These are phyloP conservation scores for Phytophthora fragariae DNA, from an alignment of 352 stramenopile species.

Conservation along the genomic window DNA sequence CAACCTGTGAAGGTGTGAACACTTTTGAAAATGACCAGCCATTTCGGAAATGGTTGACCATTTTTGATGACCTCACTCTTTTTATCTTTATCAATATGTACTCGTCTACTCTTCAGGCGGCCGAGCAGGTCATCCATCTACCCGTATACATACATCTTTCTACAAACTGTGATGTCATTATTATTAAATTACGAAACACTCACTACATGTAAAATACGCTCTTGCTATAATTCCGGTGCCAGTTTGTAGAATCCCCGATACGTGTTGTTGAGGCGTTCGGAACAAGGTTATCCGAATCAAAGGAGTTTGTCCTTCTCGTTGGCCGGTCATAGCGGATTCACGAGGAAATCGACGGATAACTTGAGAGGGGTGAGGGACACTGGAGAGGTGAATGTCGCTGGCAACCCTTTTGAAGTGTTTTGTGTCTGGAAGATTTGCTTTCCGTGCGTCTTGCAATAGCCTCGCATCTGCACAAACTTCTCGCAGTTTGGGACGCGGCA, in stretches of 20 bases:
- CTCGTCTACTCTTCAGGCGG: too few species aligned
- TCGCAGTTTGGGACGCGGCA: constrained; percentile 67
- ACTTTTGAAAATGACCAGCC: too few species aligned
- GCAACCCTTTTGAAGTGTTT: neutral
- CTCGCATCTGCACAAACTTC: constrained; percentile 79
- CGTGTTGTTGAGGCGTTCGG: neutral
- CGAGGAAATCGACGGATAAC: constrained; percentile 17
- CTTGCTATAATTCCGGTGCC: too few species aligned
- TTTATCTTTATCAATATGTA: too few species aligned
- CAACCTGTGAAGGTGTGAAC: too few species aligned
- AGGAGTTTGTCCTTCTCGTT: neutral
- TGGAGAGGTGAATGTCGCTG: neutral
- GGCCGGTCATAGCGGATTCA: constrained; percentile 5
- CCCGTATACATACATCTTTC: too few species aligned
- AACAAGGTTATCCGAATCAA: too few species aligned
- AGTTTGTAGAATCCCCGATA: neutral
- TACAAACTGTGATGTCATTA: too few species aligned
- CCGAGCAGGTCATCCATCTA: too few species aligned
- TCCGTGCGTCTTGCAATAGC: constrained; percentile 76
- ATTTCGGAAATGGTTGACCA: too few species aligned
- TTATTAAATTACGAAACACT: neutral
- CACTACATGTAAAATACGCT: too few species aligned
- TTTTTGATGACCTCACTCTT: too few species aligned
- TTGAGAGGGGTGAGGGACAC: neutral
- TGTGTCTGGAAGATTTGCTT: constrained; percentile 29